Evolutionary conservation across 495 filamentous ascomycete species (phyloP).

Genomic region (Saxophila tyrrhenica): DNA sequence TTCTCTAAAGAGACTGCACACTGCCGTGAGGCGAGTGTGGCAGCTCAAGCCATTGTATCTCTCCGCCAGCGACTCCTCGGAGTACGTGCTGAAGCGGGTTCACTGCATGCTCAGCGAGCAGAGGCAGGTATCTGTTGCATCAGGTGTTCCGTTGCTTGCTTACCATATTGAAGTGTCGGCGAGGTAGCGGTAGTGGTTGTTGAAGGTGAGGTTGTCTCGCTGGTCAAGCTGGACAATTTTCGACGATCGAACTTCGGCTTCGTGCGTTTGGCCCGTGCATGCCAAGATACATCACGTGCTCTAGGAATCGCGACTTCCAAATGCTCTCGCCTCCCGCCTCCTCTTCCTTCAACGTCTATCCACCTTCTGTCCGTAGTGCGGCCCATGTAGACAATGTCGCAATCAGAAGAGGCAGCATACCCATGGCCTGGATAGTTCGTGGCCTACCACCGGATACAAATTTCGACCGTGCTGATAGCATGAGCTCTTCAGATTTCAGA

Average conservation of each 20-base stretch:
- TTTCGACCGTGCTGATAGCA: no score
- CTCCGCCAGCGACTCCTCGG: conserved; percentile 12
- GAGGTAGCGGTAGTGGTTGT: not conserved
- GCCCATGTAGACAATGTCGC: no score
- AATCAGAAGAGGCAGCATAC: no score
- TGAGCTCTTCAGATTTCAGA: no score
- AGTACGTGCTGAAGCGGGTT: conserved; percentile 10
- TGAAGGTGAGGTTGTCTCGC: not conserved
- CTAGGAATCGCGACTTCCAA: no score
- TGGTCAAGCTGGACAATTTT: not conserved
- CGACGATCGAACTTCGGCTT: not conserved
- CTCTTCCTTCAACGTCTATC: no score
- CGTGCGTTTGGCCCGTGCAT: no score
- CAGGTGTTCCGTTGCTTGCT: not conserved
- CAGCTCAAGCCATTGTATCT: conserved; percentile 20
- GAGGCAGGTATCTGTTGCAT: conserved; percentile 15
- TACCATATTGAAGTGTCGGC: conserved; percentile 17
- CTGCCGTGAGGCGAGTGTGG: not conserved
- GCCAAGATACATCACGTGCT: no score
- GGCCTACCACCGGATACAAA: no score
- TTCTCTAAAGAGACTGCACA: conserved; percentile 20
- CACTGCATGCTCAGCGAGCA: conserved; percentile 15
- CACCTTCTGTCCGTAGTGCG: no score
- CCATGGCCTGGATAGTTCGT: no score
- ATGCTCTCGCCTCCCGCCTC: no score